Evolutionary conservation across 2,329 filamentous ascomycete genomes (phyloP).

Genomic region (Epicoccum sorghinum): DNA sequence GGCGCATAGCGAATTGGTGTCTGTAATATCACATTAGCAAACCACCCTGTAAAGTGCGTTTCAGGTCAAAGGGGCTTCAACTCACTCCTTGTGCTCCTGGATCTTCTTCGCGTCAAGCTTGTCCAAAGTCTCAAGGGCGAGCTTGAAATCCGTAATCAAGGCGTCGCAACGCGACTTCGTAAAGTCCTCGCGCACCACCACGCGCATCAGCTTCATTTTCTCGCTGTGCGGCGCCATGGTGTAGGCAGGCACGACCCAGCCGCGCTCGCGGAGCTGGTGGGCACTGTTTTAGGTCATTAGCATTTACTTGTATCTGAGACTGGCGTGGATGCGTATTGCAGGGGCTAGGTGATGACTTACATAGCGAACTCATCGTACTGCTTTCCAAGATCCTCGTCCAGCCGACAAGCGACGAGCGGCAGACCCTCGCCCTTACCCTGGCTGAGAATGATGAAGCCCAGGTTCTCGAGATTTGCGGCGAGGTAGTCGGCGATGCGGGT

Average conservation of each 20-base stretch:
- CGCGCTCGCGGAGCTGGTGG: slow-evolving; percentile 82
- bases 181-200: slow-evolving; percentile 94
- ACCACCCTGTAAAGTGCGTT: no score
- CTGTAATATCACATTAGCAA: neutral
- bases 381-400: slow-evolving; percentile 63
- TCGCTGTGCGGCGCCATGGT: slow-evolving; percentile 93
- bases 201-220: slow-evolving; percentile 85
- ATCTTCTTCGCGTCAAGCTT: slow-evolving; percentile 76
- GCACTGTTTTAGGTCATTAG: slow-evolving; percentile 53
- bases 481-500: slow-evolving; percentile 91
- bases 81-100: slow-evolving; percentile 69
- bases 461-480: slow-evolving; percentile 69
- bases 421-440: slow-evolving; percentile 77
- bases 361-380: slow-evolving; percentile 62
- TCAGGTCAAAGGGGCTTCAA: neutral
- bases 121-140: slow-evolving; percentile 73
- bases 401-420: slow-evolving; percentile 87
- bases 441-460: slow-evolving; percentile 90
- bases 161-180: slow-evolving; percentile 80
- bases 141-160: slow-evolving; percentile 77
- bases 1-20: slow-evolving; percentile 28
- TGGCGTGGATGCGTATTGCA: neutral
- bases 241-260: slow-evolving; percentile 95
- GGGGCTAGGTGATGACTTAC: slow-evolving; percentile 24
- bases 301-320: neutral